Evolutionary conservation across 768 basidiomycete genomes (phyloP), one percentile per base, ranked within the genome.

Genomic region (Suillus variegatus): DNA sequence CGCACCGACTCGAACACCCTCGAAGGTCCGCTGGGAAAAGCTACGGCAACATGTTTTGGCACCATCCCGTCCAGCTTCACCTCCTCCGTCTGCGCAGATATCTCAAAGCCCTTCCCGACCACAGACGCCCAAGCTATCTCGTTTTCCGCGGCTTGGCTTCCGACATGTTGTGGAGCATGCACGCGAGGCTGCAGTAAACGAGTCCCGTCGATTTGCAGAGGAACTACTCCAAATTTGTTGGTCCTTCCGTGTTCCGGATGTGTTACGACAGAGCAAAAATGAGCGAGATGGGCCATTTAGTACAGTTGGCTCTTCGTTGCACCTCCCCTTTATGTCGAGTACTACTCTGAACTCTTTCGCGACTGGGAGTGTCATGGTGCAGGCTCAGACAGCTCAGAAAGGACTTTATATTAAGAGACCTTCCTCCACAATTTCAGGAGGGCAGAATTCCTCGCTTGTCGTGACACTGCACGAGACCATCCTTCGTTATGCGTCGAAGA

Each of bases 151-250:
- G 55, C 74, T 88, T 14, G 87, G 85, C 2, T 86, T 89, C 67
- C 81, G 82, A 56, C 87, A 91, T 28, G 85, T 89, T 14, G 89
- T 90, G 1, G 90, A 91, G 41, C 82, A 86, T 64, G 88, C 80
- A 4, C 82, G 82, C 35, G 87, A 86, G 62, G 78, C 80, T 47
- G 77, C 78, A 22, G 75, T 79, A 0, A 85, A 87, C 51, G 84
- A 87, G 57, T 74, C 76, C 18, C 80, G 79, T 16, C 82, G 79
- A 68, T 83, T 90, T 58, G 79, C 83, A 5, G 82, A 84, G 62
- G 88, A 90, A 43, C 77, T 92, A 3, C 77, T 82, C 66, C 82
- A 78, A 64, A 83, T 87, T 3, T 89, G 86, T 69, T 82, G 82
- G 77, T 74, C 79, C 16, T 81, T 83, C 40, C 81, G 86, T n/a